A percentile compares a stretch with the other conserved stretches of the same genome.
Conservation (phyloP, 345 rosid species). For the Dipteronia sinensis region DNA sequence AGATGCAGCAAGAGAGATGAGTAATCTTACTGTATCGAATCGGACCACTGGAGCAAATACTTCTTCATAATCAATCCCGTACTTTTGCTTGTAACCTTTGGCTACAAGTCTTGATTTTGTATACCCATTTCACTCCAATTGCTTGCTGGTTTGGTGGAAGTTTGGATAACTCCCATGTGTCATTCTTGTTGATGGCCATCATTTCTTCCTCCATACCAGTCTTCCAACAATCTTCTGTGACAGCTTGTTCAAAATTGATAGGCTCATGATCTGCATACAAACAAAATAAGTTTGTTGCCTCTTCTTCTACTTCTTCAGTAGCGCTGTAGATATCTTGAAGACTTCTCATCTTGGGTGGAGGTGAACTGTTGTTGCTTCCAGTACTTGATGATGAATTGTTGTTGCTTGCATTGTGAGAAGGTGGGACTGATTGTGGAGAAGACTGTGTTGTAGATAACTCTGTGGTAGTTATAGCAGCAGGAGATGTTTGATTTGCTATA, state of each 20-base stretch:
- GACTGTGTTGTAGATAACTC: background rate
- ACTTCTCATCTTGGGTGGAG: background rate
- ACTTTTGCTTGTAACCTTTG: background rate
- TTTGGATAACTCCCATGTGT: background rate
- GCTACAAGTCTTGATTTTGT: background rate
- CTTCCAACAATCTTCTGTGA: background rate
- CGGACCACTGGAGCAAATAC: background rate
- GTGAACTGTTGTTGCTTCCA: background rate
- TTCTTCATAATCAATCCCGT: background rate
- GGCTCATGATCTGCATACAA: background rate
- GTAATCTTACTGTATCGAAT: background rate
- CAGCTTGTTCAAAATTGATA: background rate
- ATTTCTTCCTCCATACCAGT: background rate
- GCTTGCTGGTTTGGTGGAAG: background rate
- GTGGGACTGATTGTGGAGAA: background rate
- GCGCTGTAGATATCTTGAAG: background rate
- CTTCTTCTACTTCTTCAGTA: background rate
- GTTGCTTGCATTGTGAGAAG: background rate
- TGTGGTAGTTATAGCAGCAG: background rate
- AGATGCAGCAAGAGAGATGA: background rate
- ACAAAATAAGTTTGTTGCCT: background rate
- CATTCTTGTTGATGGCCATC: background rate
- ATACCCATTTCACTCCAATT: background rate
- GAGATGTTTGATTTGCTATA: too few relatives aligned
- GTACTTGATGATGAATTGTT: too few relatives aligned